These are phyloP conservation scores for Candida namnaoensis DNA, from an alignment of 805 yeast genomes.

Conservation along the genomic window DNA sequence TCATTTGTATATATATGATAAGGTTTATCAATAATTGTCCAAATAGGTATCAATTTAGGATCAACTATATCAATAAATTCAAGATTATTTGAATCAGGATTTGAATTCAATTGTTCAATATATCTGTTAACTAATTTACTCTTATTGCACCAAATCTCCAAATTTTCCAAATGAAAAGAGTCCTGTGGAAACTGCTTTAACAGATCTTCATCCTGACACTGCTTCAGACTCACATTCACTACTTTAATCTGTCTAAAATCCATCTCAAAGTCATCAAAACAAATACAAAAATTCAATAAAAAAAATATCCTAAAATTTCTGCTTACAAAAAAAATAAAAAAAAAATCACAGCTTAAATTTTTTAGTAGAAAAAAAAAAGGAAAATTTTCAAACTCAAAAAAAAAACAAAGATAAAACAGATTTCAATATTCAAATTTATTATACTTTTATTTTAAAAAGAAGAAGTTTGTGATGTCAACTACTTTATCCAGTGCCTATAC, in stretches of 20 bases:
- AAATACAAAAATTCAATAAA: background rate
- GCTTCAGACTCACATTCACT: background rate
- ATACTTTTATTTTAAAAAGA: too few relatives aligned
- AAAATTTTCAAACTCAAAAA: background rate
- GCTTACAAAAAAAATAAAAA: too few relatives aligned
- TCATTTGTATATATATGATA: slow-evolving; percentile 14
- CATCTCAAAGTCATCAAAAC: background rate
- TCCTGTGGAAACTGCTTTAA: background rate
- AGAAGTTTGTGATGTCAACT: slow-evolving; percentile 1
- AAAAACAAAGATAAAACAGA: background rate
- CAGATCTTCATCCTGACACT: background rate
- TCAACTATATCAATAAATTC: slow-evolving; percentile 11
- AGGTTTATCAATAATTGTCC: slow-evolving; percentile 19
- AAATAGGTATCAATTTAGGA: slow-evolving; percentile 13
- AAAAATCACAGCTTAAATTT: too few relatives aligned
- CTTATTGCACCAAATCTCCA: slow-evolving; percentile 16
- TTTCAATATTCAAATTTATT: background rate
- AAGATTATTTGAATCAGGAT: background rate
- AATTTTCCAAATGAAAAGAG: slow-evolving; percentile 3
- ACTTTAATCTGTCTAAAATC: background rate
- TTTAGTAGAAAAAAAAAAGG: background rate
- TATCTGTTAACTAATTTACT: slow-evolving; percentile 17
- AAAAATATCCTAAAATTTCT: too few relatives aligned
- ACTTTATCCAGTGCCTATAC: slow-evolving; percentile 6
- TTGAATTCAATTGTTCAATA: slow-evolving; percentile 1